Conservation (phyloP, 352 stramenopile genomes). For the Pythium phragmitis region DNA sequence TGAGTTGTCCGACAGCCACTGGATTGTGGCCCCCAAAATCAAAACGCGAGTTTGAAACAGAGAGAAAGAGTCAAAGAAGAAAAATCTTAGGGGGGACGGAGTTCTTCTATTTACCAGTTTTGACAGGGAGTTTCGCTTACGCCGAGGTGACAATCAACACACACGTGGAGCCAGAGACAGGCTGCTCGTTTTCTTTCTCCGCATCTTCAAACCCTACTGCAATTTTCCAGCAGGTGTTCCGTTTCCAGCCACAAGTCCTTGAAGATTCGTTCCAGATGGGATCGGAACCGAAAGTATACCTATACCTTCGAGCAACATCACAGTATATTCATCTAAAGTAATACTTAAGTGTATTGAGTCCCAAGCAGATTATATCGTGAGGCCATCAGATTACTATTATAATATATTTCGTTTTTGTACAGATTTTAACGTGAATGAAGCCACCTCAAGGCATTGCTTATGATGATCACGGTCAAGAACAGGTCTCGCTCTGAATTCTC, state of each 20-base stretch:
- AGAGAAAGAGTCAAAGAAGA: too few relatives aligned
- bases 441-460: too few relatives aligned
- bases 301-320: background rate
- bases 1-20: too few relatives aligned
- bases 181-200: constrained; percentile 2
- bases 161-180: background rate
- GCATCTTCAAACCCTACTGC: constrained; percentile 4
- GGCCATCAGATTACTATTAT: too few relatives aligned
- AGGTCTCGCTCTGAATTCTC: too few relatives aligned
- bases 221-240: constrained; percentile 2
- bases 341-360: too few relatives aligned
- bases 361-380: too few relatives aligned
- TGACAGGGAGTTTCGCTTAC: constrained; percentile 6
- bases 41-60: background rate
- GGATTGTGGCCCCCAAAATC: background rate
- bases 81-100: background rate
- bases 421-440: too few relatives aligned
- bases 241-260: constrained; percentile 7
- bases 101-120: constrained; percentile 12
- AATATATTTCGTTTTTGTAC: too few relatives aligned
- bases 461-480: too few relatives aligned
- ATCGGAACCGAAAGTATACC: constrained; percentile 15
- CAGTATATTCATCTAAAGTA: too few relatives aligned
- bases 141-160: constrained; percentile 20
- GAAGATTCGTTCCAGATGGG: constrained; percentile 18